Evolutionary conservation across 768 basidiomycete genomes (phyloP).

Genomic region (Serendipita sp.): DNA sequence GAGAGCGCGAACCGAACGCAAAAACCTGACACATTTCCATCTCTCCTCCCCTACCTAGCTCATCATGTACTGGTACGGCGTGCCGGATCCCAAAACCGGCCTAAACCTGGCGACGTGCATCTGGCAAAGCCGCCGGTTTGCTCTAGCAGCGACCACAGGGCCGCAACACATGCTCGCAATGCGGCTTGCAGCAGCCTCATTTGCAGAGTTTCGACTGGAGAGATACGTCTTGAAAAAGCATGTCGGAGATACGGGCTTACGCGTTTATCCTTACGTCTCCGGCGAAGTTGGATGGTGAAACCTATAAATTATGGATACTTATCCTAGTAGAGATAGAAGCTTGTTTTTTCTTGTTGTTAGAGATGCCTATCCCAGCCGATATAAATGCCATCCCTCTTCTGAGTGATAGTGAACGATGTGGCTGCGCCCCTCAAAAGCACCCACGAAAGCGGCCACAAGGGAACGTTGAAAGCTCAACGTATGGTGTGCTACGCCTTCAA

Average conservation of each 20-base stretch:
- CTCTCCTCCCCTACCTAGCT: slow-evolving; percentile 30
- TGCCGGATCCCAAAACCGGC: slow-evolving; percentile 56
- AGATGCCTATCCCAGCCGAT: too few relatives aligned
- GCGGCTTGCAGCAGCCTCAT: slow-evolving; percentile 58
- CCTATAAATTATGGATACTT: neutral
- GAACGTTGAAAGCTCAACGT: neutral
- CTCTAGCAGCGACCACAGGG: slow-evolving; percentile 59
- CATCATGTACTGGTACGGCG: slow-evolving; percentile 89
- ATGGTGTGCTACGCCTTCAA: neutral
- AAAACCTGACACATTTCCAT: slow-evolving; percentile 8
- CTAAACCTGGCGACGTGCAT: slow-evolving; percentile 92
- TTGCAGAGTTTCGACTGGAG: slow-evolving; percentile 65
- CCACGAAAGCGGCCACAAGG: neutral
- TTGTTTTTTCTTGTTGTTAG: too few relatives aligned
- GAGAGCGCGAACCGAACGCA: too few relatives aligned
- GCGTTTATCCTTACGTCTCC: slow-evolving; percentile 42
- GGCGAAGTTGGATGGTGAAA: slow-evolving; percentile 58
- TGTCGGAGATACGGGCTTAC: slow-evolving; percentile 39
- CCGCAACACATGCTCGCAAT: slow-evolving; percentile 75
- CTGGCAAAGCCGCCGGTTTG: slow-evolving; percentile 81
- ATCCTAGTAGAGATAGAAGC: neutral
- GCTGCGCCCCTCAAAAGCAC: neutral
- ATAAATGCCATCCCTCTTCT: too few relatives aligned
- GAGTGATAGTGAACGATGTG: neutral
- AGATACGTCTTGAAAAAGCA: slow-evolving; percentile 58